phyloP scores from a whole-genome alignment of 2,329 filamentous ascomycete genomes.

The Phialophora verrucosa region DNA sequence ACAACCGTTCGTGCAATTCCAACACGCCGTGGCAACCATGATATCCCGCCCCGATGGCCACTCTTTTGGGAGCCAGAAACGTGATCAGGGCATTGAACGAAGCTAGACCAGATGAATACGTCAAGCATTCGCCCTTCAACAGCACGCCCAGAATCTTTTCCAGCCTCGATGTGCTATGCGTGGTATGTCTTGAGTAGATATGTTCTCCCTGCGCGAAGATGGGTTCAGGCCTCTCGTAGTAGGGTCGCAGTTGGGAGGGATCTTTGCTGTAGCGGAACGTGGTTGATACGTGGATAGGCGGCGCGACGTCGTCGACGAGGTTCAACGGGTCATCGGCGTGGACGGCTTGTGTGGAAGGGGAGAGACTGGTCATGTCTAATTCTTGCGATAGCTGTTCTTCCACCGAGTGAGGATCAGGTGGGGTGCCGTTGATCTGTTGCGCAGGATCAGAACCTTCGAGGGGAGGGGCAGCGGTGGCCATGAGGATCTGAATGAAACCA shows the following conservation, averaged over 20 bases:
- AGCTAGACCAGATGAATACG: constrained; percentile 83
- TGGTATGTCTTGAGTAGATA: constrained; percentile 81
- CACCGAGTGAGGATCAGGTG: constrained; percentile 13
- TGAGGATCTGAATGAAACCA: neutral
- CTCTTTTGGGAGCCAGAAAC: constrained; percentile 78
- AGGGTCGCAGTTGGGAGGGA: constrained; percentile 66
- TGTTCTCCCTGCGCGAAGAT: constrained; percentile 53
- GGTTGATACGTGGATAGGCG: constrained; percentile 87
- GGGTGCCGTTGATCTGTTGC: neutral
- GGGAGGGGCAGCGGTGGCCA: neutral
- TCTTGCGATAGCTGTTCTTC: constrained; percentile 15
- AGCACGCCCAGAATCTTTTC: constrained; percentile 80
- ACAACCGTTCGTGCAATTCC: constrained; percentile 73
- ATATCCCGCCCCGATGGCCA: constrained; percentile 85
- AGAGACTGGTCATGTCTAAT: constrained; percentile 27
- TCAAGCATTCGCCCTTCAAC: constrained; percentile 70
- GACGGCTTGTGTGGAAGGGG: constrained; percentile 72
- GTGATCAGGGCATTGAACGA: constrained; percentile 88
- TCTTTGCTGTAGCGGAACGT: constrained; percentile 82
- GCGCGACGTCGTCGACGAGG: constrained; percentile 77
- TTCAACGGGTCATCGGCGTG: constrained; percentile 83
- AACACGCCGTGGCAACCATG: constrained; percentile 93
- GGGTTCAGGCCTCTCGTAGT: constrained; percentile 53
- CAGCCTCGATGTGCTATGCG: constrained; percentile 81
- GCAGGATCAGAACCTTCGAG: neutral